phyloP scores from a whole-genome alignment of 306 rosid species.

The Prunus dulcis region DNA sequence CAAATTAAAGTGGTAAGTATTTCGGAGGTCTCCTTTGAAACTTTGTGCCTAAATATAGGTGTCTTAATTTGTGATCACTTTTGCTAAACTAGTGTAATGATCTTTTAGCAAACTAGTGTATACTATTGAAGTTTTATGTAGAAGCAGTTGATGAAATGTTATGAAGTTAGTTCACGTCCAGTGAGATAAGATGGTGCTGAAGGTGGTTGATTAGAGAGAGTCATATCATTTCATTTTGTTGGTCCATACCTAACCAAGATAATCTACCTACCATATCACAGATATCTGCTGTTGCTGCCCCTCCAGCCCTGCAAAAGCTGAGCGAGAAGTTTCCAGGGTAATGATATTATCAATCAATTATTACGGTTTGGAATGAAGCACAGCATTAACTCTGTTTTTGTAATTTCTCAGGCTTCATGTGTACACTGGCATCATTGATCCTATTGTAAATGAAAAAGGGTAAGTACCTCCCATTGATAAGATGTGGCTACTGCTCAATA shows the following conservation, averaged over 20 bases:
- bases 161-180: neutral
- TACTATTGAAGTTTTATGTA: neutral
- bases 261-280: slow-evolving; percentile 27
- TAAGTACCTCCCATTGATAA: slow-evolving; percentile 28
- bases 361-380: slow-evolving; percentile 13
- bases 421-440: slow-evolving; percentile 86
- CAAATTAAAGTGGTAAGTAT: slow-evolving; percentile 80
- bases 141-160: slow-evolving; percentile 7
- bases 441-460: slow-evolving; percentile 85
- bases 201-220: neutral
- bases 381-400: slow-evolving; percentile 9
- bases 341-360: slow-evolving; percentile 2
- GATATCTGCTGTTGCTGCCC: slow-evolving; percentile 92
- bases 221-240: neutral
- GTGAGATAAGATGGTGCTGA: neutral
- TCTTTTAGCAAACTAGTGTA: neutral
- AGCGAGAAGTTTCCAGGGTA: slow-evolving; percentile 96
- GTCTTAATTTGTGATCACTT: neutral
- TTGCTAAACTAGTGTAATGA: neutral
- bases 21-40: slow-evolving; percentile 7
- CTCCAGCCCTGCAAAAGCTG: slow-evolving; percentile 92
- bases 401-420: slow-evolving; percentile 66
- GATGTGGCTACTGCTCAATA: neutral
- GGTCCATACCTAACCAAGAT: neutral
- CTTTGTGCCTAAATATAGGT: neutral